Base-by-base conservation (phyloP, 2,329 filamentous ascomycete genomes). In the Pestalotiopsis fici region DNA sequence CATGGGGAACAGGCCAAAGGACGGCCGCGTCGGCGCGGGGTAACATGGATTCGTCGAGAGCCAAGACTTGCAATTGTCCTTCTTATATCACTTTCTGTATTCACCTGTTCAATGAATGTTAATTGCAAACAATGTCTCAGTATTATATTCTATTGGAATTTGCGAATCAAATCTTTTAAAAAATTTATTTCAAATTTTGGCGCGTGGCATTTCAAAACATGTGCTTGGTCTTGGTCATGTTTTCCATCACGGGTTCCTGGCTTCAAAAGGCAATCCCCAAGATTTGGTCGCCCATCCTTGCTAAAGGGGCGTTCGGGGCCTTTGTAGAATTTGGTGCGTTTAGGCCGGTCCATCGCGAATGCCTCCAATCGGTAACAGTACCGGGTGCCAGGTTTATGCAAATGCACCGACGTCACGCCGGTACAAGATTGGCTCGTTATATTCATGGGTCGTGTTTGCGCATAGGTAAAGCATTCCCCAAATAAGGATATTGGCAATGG, bases 371-470 rank as follows among this genome's bases (percentile, higher is more conserved):
- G 61, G 61, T 25, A 55, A 35, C 6, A n/a, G 15, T 15, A 15
- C 61, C 61, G 61, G 43, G 35, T 6, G 28, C 54, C 15, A 47
- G 54, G 54, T 21, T 55, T 15, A n/a, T 25, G 23, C 54, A 27
- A 59, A 37, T 18, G 50, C 50, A 65, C 63, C 63, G 63, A 65
- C 50, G 39, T 65, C 54, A 18, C 54, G 63, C 63, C 63, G 63
- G 39, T 25, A 55, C 12, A 43, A 50, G 31, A 35, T 35, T 3
- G n/a, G n/a, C n/a, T n/a, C n/a, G n/a, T n/a, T n/a, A n/a, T n/a
- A n/a, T n/a, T n/a, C n/a, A n/a, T n/a, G n/a, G n/a, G n/a, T n/a
- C n/a, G n/a, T n/a, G n/a, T n/a, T n/a, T n/a, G n/a, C n/a, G n/a
- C n/a, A n/a, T n/a, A n/a, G n/a, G n/a, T n/a, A n/a, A n/a, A n/a